Percentiles rank a stretch among this genome's conserved stretches.
Conservation (phyloP, 257 asterid genomes). For the Nicotiana attenuata region DNA sequence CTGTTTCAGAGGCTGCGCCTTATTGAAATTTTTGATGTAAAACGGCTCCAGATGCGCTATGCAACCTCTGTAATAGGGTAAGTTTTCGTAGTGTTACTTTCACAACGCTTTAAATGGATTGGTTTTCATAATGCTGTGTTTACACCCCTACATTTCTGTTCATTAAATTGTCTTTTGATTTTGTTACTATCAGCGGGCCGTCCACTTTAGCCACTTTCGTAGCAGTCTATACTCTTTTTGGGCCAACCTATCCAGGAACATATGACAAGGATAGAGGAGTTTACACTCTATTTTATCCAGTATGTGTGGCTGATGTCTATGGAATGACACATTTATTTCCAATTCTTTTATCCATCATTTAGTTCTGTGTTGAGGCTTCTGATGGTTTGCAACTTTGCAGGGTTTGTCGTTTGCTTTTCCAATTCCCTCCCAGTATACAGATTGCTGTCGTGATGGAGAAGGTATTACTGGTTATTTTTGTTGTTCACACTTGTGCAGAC, state of each 20-base stretch:
- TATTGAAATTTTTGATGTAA: conserved; percentile 73
- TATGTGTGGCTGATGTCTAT: conserved; percentile 28
- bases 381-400: conserved; percentile 34
- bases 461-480: conserved; percentile 21
- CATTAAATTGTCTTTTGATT: conserved; percentile 9
- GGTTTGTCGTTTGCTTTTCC: conserved; percentile 87
- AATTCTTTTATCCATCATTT: neutral
- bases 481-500: conserved; percentile 1
- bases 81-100: conserved; percentile 7
- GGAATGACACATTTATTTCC: neutral
- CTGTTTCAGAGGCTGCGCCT: conserved; percentile 68
- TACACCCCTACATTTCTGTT: neutral
- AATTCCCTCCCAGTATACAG: conserved; percentile 66
- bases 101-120: neutral
- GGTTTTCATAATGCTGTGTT: neutral
- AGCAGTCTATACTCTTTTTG: conserved; percentile 76
- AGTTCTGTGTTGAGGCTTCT: conserved; percentile 1
- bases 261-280: conserved; percentile 70
- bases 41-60: conserved; percentile 81
- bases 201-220: conserved; percentile 81
- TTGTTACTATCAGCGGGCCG: conserved; percentile 53
- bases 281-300: conserved; percentile 82
- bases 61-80: conserved; percentile 79
- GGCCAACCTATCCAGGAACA: conserved; percentile 85
- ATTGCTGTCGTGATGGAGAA: conserved; percentile 52